Base-by-base conservation (phyloP, 495 filamentous ascomycete species). In the Margaritispora aquatica region DNA sequence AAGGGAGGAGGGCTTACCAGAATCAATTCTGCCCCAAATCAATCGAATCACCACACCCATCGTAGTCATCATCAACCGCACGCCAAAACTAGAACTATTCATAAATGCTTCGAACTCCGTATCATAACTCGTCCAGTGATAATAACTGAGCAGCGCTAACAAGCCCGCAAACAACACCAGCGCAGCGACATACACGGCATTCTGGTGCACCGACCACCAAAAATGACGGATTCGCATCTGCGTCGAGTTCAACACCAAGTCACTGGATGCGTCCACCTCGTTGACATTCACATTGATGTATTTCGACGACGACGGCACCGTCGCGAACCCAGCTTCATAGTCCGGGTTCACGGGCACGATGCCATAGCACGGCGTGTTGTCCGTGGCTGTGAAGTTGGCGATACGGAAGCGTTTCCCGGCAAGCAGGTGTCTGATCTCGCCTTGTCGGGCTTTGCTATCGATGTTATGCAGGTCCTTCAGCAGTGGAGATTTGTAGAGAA, bases 31-130 rank as follows among this genome's bases (percentile, higher is more conserved):
- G n/a, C 60, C 59, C 71, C 71, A 73, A 26, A 70, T 58, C 23
- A 64, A 26, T 19, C 69, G 66, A 10, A 74, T 54, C 8, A 68
- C 51, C 2, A 71, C 68, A 22, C 65, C 71, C 15, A 65, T 34
- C 4, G 53, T 53, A 1, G 71, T 66, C 47, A 74, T 66, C 20
- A 74, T 46, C 38, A 74, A 72, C 17, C 65, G 53, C 8, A 67
- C 64, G 21, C 71, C 71, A 56, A 73, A 74, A 26, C 52, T 51
- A 13, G 65, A 29, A 21, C 63, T 63, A 51, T 66, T 60, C 66
- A 74, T 72, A 34, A 70, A 74, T 9, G 50, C 24, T 53, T 74
- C 72, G 55, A 74, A 74, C 21, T 61, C 57, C n/a, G 55, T 54
- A 41, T 65, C 26, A 34, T 22, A 11, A 11, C 44, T 21, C n/a